Evolutionary conservation across 768 basidiomycete genomes (phyloP).

Genomic region (Rhodosporidiobolus sp.): DNA sequence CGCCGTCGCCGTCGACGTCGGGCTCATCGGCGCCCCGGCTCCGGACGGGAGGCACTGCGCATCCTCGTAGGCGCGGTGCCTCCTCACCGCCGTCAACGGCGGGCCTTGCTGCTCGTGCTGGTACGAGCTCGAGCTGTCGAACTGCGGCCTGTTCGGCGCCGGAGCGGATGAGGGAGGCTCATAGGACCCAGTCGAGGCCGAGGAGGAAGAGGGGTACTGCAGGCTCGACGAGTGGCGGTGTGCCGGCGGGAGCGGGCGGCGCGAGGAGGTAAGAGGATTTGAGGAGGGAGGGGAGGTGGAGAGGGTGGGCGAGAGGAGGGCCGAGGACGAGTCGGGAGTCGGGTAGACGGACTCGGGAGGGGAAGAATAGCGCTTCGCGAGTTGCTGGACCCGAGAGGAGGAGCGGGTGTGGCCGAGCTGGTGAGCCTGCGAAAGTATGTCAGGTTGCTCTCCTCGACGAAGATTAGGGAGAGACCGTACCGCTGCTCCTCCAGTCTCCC

Average conservation of each 20-base stretch:
- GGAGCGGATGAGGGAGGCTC: neutral
- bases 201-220: neutral
- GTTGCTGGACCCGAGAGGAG: slow-evolving; percentile 22
- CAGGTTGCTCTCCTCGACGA: too few species aligned
- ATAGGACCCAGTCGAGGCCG: too few species aligned
- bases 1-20: too few species aligned
- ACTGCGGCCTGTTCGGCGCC: neutral
- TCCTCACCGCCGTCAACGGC: too few species aligned
- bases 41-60: too few species aligned
- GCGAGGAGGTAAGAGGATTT: slow-evolving; percentile 1
- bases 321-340: neutral
- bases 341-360: neutral
- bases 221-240: neutral
- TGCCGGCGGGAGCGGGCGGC: too few species aligned
- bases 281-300: neutral
- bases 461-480: neutral
- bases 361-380: slow-evolving; percentile 35
- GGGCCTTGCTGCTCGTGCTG: too few species aligned
- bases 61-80: too few species aligned
- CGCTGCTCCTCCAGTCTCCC: neutral
- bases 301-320: neutral
- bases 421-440: neutral
- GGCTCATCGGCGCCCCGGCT: too few species aligned
- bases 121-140: neutral
- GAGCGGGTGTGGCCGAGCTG: slow-evolving; percentile 6